Evolutionary conservation across 176 grass and related monocot species (phyloP).

Genomic region (Triticum aestivum): IWGSC_CS_RefSeq_v2.1 NC_057798.1:169453395-169453894

Average conservation of each 20-base stretch:
- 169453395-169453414: background rate
- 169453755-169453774: slow-evolving; percentile 3
- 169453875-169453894: background rate
- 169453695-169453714: background rate
- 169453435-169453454: background rate
- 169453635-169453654: slow-evolving; percentile 16
- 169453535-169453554: background rate
- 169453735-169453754: background rate
- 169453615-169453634: background rate
- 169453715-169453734: background rate
- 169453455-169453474: background rate
- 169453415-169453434: background rate
- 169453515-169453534: background rate
- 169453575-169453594: background rate
- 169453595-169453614: slow-evolving; percentile 17
- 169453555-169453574: background rate
- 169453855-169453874: background rate
- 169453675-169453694: background rate
- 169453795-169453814: slow-evolving; percentile 14
- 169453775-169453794: background rate
- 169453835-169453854: background rate
- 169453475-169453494: background rate
- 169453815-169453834: background rate
- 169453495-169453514: background rate
- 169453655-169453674: slow-evolving; percentile 17